Base-by-base conservation (phyloP, 2,329 filamentous ascomycete genomes). In the Penicillium sp. region DNA sequence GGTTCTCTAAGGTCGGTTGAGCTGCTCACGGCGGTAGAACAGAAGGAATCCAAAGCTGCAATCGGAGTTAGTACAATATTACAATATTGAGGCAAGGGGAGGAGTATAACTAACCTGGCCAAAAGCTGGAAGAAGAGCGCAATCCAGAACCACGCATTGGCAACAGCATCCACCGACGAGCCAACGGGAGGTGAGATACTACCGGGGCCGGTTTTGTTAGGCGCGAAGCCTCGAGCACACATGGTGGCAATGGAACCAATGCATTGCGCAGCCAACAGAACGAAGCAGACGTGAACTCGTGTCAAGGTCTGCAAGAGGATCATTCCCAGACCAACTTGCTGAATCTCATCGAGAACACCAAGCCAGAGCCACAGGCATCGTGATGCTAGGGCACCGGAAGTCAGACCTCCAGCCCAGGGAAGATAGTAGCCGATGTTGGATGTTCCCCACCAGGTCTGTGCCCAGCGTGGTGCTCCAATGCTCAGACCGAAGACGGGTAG, bases 241-340 rank as follows among this genome's bases (percentile, higher is more conserved):
- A 88, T 88, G 0, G 85, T 88, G 4, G 81, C 83, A 10, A 83
- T 70, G 6, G 81, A 82, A 16, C 85, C 86, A 31, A 88, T 65
- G 6, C 86, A 78, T 68, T 88, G 86, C 1, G 84, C 83, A 1
- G 65, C 71, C 34, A 86, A 77, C 14, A 88, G 73, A 0, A 84
- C 82, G 56, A 84, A 85, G 42, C 81, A 78, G 55, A 87, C 84
- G 64, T 88, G 86, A 60, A 86, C 78, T 22, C 86, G 75, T 0
- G 85, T 87, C 59, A 87, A 69, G 0, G 85, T 88, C 66, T 86
- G 83, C 29, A 88, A 71, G 9, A 88, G 75, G 50, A 88, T 83
- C 83, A 88, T 88, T 56, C 85, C 85, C 50, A 88, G 81, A 2
- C 86, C 85, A 5, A 88, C 81, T 45, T 84, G 83, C 66, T 88